Base-by-base conservation (phyloP, 345 rosid species). In the Rhodamnia argentea region DNA sequence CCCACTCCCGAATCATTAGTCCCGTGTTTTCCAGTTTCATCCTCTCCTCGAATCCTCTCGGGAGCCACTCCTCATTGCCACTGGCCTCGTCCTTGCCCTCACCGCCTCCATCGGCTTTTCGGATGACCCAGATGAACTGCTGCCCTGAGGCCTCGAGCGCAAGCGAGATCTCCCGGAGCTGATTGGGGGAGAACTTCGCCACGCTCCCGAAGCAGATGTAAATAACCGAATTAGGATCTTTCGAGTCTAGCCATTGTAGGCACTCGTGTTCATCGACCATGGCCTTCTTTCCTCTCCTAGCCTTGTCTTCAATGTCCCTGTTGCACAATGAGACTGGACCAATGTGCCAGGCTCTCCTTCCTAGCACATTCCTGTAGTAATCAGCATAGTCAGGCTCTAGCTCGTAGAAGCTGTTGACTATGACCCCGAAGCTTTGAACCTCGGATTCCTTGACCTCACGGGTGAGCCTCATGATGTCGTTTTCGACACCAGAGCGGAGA, bases 1-100 rank as follows among this genome's bases (percentile, higher is more conserved):
- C 94, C 95, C 98, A 95, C 5, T 94, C 96, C 14, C 88, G 86
- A 64, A 94, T 91, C 24, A 94, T 89, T 5, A 94, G 32, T 29
- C 98, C 94, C 58, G 24, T 90, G 5, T 85, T 90, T 82, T 70
- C 86, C 1, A n/a, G 42, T 12, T n/a, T 32, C 26, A 87, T 89
- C 83, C 89, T 91, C 57, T 89, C 85, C 83, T 92, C 89, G 56
- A 86, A 92, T 64, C 91, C 91, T 87, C 88, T 75, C 1, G 91
- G 91, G 27, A 91, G 86, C 91, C 93, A 88, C 76, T 90, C 90
- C 82, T 86, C 90, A 0, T 84, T 89, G 29, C 87, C 92, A 40
- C n/a, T 8, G 12, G 74, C 85, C 44, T 50, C n/a, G 1, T 86
- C 84, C 29, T 82, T 86, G 32, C 40, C 74, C 83, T 37, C 74